Percentiles rank a stretch among this genome's conserved stretches.
Evolutionary conservation across 129 eudicot species (phyloP).

Genomic region (Chrysanthemum lavandulifolium): DNA sequence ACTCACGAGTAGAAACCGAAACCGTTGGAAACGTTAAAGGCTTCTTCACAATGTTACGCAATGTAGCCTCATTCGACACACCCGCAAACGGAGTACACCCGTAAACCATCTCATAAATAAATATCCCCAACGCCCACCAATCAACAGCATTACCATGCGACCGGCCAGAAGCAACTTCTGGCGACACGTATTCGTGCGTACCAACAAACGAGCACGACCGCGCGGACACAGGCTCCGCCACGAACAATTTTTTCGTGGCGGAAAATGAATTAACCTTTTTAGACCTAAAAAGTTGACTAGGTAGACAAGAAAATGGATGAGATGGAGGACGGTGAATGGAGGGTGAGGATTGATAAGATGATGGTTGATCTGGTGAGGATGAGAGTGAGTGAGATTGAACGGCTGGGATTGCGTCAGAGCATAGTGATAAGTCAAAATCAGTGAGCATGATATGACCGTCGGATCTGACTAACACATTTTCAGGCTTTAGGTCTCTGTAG

Average conservation of each 20-base stretch:
- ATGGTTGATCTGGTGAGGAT: slow-evolving; percentile 37
- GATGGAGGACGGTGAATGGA: slow-evolving; percentile 19
- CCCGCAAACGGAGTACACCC: slow-evolving; percentile 91
- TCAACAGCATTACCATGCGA: slow-evolving; percentile 94
- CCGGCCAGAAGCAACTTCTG: slow-evolving; percentile 85
- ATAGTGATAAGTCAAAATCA: slow-evolving; percentile 85
- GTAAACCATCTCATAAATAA: slow-evolving; percentile 86
- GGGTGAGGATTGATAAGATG: slow-evolving; percentile 39
- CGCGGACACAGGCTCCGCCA: slow-evolving; percentile 89
- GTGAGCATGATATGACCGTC: slow-evolving; percentile 99
- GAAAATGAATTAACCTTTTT: slow-evolving; percentile 61
- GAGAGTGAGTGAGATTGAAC: slow-evolving; percentile 59
- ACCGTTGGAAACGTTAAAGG: slow-evolving; percentile 56
- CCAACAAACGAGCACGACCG: slow-evolving; percentile 90
- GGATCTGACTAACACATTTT: slow-evolving; percentile 90
- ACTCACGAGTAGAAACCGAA: slow-evolving; percentile 44
- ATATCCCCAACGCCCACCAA: slow-evolving; percentile 97
- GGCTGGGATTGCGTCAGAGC: slow-evolving; percentile 88
- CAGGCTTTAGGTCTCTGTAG: slow-evolving; percentile 95
- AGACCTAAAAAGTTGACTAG: slow-evolving; percentile 76
- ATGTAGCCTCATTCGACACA: slow-evolving; percentile 57
- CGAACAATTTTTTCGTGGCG: slow-evolving; percentile 47
- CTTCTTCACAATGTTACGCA: slow-evolving; percentile 62
- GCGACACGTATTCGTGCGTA: slow-evolving; percentile 93
- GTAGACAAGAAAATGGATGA: slow-evolving; percentile 53